Conservation (phyloP, 495 filamentous ascomycete genomes). For the Lophiostoma macrostomum region DNA sequence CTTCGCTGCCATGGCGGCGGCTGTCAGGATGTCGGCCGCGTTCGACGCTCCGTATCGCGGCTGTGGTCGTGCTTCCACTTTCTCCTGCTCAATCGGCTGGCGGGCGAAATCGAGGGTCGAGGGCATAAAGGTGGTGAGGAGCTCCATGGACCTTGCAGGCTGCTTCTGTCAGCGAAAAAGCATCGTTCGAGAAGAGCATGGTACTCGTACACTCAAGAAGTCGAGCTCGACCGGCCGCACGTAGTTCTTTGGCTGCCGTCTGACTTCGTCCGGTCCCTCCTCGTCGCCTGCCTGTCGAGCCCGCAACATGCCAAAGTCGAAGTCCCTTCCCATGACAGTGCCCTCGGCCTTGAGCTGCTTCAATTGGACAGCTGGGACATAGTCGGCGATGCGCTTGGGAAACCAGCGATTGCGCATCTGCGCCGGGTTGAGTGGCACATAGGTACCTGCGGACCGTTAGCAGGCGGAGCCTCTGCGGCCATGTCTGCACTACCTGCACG, state of each 20-base stretch:
- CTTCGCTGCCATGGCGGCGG: conserved; percentile 30
- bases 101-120: conserved; percentile 53
- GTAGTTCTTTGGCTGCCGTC: conserved; percentile 13
- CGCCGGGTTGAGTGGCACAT: conserved; percentile 53
- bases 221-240: conserved; percentile 33
- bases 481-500: conserved; percentile 50
- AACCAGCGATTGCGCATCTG: conserved; percentile 57
- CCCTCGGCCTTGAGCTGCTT: conserved; percentile 45
- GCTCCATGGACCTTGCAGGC: conserved; percentile 48
- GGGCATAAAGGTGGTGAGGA: conserved; percentile 50
- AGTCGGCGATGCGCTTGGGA: conserved; percentile 53
- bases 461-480: neutral
- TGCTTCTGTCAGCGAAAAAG: conserved; percentile 30
- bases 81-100: conserved; percentile 42
- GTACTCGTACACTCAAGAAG: conserved; percentile 26
- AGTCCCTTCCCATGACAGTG: conserved; percentile 48
- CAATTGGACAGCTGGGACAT: conserved; percentile 47
- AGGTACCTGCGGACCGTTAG: conserved; percentile 44
- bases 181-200: neutral
- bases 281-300: conserved; percentile 9
- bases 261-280: conserved; percentile 11
- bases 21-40: conserved; percentile 35
- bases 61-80: neutral
- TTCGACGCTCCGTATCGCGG: conserved; percentile 29
- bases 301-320: conserved; percentile 34